These are phyloP conservation scores for Picochlorum sp. DNA, from an alignment of 139 green algal species.

Conservation along the genomic window DNA sequence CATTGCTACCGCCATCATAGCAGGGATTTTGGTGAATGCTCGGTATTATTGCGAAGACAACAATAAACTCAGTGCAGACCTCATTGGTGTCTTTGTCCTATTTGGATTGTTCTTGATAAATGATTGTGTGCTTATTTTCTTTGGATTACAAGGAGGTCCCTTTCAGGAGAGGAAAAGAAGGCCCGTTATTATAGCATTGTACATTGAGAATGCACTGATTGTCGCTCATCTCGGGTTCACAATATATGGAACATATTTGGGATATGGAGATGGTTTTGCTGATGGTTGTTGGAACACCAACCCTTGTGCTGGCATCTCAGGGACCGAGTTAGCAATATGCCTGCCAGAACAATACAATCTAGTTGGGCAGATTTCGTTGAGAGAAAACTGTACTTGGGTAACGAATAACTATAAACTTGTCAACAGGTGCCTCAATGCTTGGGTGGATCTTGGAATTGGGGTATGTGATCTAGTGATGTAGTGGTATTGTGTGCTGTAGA, in stretches of 20 bases:
- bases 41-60: no score
- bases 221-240: not conserved
- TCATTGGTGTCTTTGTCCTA: not conserved
- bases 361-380: no score
- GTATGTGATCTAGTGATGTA: no score
- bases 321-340: not conserved
- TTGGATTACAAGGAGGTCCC: not conserved
- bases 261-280: not conserved
- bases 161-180: not conserved
- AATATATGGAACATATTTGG: not conserved
- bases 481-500: no score
- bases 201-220: not conserved
- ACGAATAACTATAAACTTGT: no score
- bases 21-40: no score
- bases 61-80: not conserved
- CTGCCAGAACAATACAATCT: not conserved
- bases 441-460: no score
- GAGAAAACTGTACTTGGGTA: no score
- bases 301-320: not conserved
- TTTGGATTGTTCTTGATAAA: not conserved
- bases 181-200: not conserved
- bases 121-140: not conserved
- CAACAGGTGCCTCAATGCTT: no score
- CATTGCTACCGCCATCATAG: not conserved
- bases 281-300: not conserved